Evolutionary conservation across 352 stramenopile species (phyloP).

Genomic region (Pilasporangium apinafurcum): DNA sequence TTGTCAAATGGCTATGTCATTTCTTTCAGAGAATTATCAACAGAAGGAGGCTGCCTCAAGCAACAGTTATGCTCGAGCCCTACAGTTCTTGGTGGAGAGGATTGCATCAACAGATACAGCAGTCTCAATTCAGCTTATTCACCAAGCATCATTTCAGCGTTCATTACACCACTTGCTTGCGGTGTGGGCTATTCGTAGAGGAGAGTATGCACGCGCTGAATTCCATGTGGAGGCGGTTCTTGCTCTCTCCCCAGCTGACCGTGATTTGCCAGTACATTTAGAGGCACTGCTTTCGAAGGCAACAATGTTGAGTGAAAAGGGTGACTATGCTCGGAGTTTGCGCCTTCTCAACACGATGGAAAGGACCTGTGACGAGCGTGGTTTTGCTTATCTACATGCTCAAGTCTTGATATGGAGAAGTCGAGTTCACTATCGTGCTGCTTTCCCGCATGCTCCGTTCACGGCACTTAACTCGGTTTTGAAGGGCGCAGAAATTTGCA

Average conservation of each 20-base stretch:
- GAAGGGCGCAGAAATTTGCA: slow-evolving; percentile 38
- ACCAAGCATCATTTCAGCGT: slow-evolving; percentile 32
- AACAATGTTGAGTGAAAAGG: slow-evolving; percentile 15
- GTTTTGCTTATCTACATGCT: slow-evolving; percentile 35
- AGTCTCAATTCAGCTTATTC: slow-evolving; percentile 13
- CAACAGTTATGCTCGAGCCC: slow-evolving; percentile 19
- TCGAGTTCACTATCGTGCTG: slow-evolving; percentile 24
- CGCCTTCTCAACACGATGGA: slow-evolving; percentile 29
- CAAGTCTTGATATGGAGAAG: slow-evolving; percentile 43
- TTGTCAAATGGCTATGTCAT: slow-evolving; percentile 28
- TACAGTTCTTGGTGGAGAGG: slow-evolving; percentile 27
- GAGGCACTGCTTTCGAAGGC: slow-evolving; percentile 30
- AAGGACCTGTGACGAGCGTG: slow-evolving; percentile 28
- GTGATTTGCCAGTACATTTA: slow-evolving; percentile 38
- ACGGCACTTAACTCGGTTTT: slow-evolving; percentile 34
- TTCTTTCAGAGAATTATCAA: slow-evolving; percentile 3
- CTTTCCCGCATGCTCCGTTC: slow-evolving; percentile 37
- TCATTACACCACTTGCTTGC: slow-evolving; percentile 45
- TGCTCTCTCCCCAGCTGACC: slow-evolving; percentile 31
- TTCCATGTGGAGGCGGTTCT: slow-evolving; percentile 37
- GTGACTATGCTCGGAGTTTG: slow-evolving; percentile 33
- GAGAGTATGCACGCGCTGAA: slow-evolving; percentile 28
- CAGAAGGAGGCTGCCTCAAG: not conserved
- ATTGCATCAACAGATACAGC: slow-evolving; percentile 1
- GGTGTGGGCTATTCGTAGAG: slow-evolving; percentile 39